Conservation (phyloP, 306 rosid genomes). For the Vigna mungo region DNA sequence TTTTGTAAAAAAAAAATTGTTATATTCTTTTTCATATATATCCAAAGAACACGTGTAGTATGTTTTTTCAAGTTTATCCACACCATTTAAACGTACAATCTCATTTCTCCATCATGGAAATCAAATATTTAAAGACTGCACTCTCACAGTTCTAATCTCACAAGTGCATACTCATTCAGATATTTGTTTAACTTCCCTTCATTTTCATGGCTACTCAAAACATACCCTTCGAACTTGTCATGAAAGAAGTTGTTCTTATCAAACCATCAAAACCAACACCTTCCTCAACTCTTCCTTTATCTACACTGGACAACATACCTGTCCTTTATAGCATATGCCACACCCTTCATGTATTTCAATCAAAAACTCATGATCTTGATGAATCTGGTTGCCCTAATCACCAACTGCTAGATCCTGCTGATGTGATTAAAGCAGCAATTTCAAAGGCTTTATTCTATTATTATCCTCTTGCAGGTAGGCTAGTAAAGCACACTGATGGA, state of each 20-base stretch:
- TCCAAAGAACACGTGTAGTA: no score
- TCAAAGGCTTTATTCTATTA: conserved; percentile 24
- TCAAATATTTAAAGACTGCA: neutral
- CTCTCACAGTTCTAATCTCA: neutral
- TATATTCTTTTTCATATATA: no score
- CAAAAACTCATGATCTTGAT: conserved; percentile 10
- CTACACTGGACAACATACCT: conserved; percentile 42
- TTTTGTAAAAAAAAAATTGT: no score
- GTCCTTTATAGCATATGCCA: conserved; percentile 22
- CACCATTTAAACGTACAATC: no score
- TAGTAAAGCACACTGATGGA: conserved; percentile 32
- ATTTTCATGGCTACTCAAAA: conserved; percentile 3
- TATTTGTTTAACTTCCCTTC: neutral
- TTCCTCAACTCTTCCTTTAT: conserved; percentile 43
- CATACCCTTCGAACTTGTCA: neutral
- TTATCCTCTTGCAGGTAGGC: no score
- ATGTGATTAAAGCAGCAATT: conserved; percentile 50
- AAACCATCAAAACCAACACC: conserved; percentile 49
- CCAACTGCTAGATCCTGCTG: conserved; percentile 23
- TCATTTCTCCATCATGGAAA: no score
- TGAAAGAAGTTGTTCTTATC: conserved; percentile 32
- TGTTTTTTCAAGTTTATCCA: no score
- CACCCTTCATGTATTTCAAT: conserved; percentile 33
- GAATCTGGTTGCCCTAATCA: neutral
- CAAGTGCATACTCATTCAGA: neutral